Evolutionary conservation across 148 eudicot genomes (phyloP).

Genomic region (Diospyros kaki): DNA sequence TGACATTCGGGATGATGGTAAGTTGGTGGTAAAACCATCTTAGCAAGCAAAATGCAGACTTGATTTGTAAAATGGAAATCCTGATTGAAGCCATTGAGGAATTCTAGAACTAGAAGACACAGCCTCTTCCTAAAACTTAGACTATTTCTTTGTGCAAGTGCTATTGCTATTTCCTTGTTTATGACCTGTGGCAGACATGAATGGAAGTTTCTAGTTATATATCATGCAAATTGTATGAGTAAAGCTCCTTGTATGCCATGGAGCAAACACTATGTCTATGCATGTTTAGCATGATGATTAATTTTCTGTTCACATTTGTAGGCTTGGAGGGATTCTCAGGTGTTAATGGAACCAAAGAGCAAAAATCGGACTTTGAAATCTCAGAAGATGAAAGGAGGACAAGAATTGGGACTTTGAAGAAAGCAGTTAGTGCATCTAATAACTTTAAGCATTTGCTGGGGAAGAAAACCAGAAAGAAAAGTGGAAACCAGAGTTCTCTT

Average conservation of each 20-base stretch:
- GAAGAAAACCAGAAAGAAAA: constrained; percentile 42
- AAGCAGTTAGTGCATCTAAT: constrained; percentile 46
- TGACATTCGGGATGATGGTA: too few relatives aligned
- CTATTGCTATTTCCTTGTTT: background rate
- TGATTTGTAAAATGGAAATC: too few relatives aligned
- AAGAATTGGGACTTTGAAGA: constrained; percentile 41
- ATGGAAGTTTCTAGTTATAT: background rate
- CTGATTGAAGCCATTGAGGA: too few relatives aligned
- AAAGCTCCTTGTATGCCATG: background rate
- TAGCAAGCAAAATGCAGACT: too few relatives aligned
- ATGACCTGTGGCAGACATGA: background rate
- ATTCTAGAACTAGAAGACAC: background rate
- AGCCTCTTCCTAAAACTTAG: background rate
- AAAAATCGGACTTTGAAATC: constrained; percentile 35
- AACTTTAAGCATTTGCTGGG: constrained; percentile 39
- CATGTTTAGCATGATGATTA: background rate
- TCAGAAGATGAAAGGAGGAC: constrained; percentile 42
- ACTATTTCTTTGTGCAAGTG: too few relatives aligned
- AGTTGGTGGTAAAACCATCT: too few relatives aligned
- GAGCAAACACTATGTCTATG: background rate
- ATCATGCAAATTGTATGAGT: background rate
- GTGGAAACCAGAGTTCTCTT: constrained; percentile 18
- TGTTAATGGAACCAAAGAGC: constrained; percentile 31
- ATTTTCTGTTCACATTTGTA: constrained; percentile 7
- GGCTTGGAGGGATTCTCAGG: constrained; percentile 35